Evolutionary conservation across 2,329 filamentous ascomycete genomes (phyloP), one percentile per base, ranked within the genome.

Genomic region (Immersiporthe knoxdaviesiana): DNA sequence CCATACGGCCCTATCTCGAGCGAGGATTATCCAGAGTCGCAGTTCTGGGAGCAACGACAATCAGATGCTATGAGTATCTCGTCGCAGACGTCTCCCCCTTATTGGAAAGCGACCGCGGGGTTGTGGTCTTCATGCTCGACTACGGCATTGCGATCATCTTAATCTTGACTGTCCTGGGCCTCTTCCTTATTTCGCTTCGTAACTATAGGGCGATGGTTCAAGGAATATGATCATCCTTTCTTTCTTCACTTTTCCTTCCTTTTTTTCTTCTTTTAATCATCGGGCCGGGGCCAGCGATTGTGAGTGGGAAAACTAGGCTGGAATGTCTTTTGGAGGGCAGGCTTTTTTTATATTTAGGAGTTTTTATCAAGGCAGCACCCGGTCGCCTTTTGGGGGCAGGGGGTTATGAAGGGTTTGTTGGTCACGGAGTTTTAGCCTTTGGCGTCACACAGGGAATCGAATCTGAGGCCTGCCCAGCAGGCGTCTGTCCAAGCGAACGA

Each of bases 101-200:
- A n/a, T 41, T 30, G 14, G 32, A 30, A 3, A 39, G 7, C 30
- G 50, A 44, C 18, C n/a, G 21, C 37, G 35, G n/a, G 2, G 12
- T 39, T 50, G n/a, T 11, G 7, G 4, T 1, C 47, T 66, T 35
- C 11, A 24, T 35, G 18, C 41, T 59, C 30, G 37, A 60, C n/a
- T 60, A 32, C 6, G 39, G 32, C 56, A 61, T 52, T 27, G n/a
- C 65, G 10, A 16, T 37, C 18, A 21, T 60, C 11, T 32, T 67
- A 41, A 41, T 67, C 30, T 35, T 67, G 27, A 58, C 30, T 4
- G 32, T 39, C 3, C 32, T 67, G 21, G 44, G 27, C n/a, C 35
- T 67, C 11, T 41, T 41, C 37, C 60, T 67, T 44, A n/a, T 30
- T 41, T n/a, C 52, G 56, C 44, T 56, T 37, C 50, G 41, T 44